Base-by-base conservation (phyloP, 768 basidiomycete genomes). In the Suillus americanus region DNA sequence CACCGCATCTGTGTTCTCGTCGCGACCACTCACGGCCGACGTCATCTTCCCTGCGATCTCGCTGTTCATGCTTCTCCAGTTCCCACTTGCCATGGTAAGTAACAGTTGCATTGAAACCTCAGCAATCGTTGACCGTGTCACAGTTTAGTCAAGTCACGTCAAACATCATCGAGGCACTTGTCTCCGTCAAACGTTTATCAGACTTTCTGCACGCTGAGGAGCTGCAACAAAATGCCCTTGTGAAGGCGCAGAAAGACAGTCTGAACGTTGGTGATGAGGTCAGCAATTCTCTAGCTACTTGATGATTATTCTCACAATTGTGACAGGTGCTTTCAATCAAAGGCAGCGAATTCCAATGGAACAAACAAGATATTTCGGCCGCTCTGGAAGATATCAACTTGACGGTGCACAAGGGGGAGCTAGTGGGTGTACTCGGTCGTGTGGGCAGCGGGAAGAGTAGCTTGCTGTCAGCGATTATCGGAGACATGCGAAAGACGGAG, bases 1-100 rank as follows among this genome's bases (percentile, higher is more conserved):
- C 8, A 83, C 84, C 0, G 91, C 91, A 8, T 87, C 92, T 0
- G 70, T 81, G 20, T 82, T 83, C 2, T 87, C 88, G 5, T 75
- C 82, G 1, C 82, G 74, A 35, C 92, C 95, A 4, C 76, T 99
- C 2, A 98, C 97, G 0, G 86, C 91, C 0, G 95, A 97, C 66
- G 79, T 94, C 60, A 96, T 98, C 67, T 99, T 99, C 83, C 97
- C 97, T n/a, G 89, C 93, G 0, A 95, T 99, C 66, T 90, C 93
- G 0, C 78, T 96, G 37, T 96, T 95, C 79, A 89, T 92, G 86
- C 80, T 97, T 0, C 79, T 97, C 37, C 88, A 90, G 64, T 95
- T 95, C 77, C 94, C 94, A 1, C 80, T 96, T 28, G 90, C 86
- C 3, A 91, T 94, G 91, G 90, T 90, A 73, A 45, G 80, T 72